phyloP scores from a whole-genome alignment of 2,329 filamentous ascomycete genomes.

The Paraphaeosphaeria minitans region DNA sequence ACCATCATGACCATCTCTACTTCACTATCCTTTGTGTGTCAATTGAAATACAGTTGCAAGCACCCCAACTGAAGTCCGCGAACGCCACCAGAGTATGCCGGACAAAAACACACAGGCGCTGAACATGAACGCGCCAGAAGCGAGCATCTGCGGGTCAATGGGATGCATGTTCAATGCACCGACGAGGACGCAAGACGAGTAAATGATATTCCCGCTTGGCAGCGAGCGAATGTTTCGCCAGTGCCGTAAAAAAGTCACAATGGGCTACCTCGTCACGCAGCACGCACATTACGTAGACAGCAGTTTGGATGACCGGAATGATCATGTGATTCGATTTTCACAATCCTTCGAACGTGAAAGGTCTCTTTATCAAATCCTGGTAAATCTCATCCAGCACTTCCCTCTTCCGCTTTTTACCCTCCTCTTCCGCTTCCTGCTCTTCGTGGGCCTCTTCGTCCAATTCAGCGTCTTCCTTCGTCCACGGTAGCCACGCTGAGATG shows the following conservation, averaged over 20 bases:
- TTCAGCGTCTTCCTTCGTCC: conserved; percentile 55
- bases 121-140: neutral
- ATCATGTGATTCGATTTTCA: conserved; percentile 4
- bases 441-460: conserved; percentile 51
- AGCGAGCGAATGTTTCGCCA: neutral
- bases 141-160: neutral
- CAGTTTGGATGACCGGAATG: neutral
- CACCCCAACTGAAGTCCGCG: neutral
- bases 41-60: neutral
- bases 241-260: neutral
- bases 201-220: neutral
- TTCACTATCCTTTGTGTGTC: neutral
- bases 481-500: conserved; percentile 78
- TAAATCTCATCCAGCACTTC: conserved; percentile 82
- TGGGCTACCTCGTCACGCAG: neutral
- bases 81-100: neutral
- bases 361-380: conserved; percentile 72
- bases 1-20: neutral
- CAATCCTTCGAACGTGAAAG: conserved; percentile 62
- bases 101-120: neutral
- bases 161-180: neutral
- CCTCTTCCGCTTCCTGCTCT: conserved; percentile 40
- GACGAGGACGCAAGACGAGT: neutral
- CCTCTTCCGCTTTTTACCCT: conserved; percentile 66
- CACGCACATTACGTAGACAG: neutral